Base-by-base conservation (phyloP, 2,329 filamentous ascomycete genomes). In the Monilinia fructigena region DNA sequence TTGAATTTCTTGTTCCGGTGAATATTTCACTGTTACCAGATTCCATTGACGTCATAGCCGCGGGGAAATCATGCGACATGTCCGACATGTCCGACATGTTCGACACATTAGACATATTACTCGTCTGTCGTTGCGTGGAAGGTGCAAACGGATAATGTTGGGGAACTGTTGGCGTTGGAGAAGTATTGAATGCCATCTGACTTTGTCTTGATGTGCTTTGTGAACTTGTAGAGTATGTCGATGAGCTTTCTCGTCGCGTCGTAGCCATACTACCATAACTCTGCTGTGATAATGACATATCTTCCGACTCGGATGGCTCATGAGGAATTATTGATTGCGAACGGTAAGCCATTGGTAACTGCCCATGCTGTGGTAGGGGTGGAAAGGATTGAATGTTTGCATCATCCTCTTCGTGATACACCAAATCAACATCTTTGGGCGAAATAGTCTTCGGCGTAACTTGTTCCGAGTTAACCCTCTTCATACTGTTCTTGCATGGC, bases 351-450 rank as follows among this genome's bases (percentile, higher is more conserved):
- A 78, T 75, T 52, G 82, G 85, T 6, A 75, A 74, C 26, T 74
- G 79, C n/a, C 10, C 42, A n/a, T 74, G 79, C 55, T 81, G 81
- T 38, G 69, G 14, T 16, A 42, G 68, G 1, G 85, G 82, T 4
- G 90, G 85, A 75, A 97, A 96, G 26, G 97, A 80, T 38, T 55
- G 55, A 72, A 90, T 86, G 67, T 86, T 86, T 5, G 85, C 79
- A 58, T 89, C 89, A 23, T 89, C 87, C 3, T 93, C 90, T 50
- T 95, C 92, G 68, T 89, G 86, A 75, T 93, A 97, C 68, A 97
- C 93, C 60, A 97, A 80, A 68, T 96, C 79, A 1, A 93, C 91
- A 74, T 98, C 94, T 79, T 96, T 96, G 31, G 94, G 95, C 1
- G 94, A 98, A 56, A 99, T 97, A 0, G 94, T 97, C 78, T 92